Evolutionary conservation across 345 rosid genomes (phyloP).

Genomic region (Ailanthus altissimus): DNA sequence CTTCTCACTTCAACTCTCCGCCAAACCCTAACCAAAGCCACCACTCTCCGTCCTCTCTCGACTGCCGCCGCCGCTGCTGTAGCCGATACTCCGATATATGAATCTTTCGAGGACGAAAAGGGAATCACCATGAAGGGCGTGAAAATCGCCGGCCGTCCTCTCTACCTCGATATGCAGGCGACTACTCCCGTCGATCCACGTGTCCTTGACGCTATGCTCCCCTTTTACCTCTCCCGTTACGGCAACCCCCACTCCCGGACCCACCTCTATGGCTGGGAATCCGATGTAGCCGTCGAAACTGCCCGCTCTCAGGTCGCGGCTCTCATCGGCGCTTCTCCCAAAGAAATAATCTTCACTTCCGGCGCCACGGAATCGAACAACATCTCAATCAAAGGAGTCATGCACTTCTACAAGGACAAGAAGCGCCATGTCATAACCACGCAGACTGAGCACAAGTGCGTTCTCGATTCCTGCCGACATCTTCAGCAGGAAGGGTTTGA

Average conservation of each 20-base stretch:
- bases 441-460: constrained; percentile 98
- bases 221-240: constrained; percentile 61
- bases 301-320: constrained; percentile 76
- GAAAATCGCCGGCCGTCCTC: constrained; percentile 66
- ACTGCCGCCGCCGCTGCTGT: constrained; percentile 38
- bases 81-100: not conserved
- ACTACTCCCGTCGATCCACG: constrained; percentile 95
- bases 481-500: constrained; percentile 94
- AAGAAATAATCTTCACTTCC: constrained; percentile 85
- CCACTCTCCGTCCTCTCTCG: constrained; percentile 29
- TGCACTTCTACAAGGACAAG: constrained; percentile 91
- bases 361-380: constrained; percentile 98
- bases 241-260: constrained; percentile 98
- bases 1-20: constrained; percentile 51
- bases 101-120: constrained; percentile 38
- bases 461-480: constrained; percentile 90
- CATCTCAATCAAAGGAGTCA: constrained; percentile 81
- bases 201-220: constrained; percentile 84
- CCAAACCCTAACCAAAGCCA: constrained; percentile 29
- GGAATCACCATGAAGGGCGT: constrained; percentile 69
- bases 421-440: constrained; percentile 88
- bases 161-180: constrained; percentile 75
- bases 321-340: constrained; percentile 82
- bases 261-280: constrained; percentile 97
- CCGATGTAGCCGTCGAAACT: constrained; percentile 79